Evolutionary conservation across 345 rosid species (phyloP), one percentile per base, ranked within the genome.

Genomic region (Sisymbrium altissimum): DNA sequence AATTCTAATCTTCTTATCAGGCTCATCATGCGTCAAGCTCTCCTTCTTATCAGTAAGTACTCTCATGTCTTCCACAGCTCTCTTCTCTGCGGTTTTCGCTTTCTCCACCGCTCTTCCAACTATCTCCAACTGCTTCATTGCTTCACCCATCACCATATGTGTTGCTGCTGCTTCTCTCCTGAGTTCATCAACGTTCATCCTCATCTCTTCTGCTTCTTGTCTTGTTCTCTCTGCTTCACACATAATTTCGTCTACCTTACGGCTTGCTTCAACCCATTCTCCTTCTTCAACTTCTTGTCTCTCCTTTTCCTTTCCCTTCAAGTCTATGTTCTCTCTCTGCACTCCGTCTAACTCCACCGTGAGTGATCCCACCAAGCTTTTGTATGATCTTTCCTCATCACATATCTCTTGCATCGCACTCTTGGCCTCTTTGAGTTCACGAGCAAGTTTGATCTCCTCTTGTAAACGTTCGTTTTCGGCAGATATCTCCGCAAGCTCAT

Each of bases 371-470:
- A 90, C 85, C 57, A 58, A 56, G 39, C 73, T 73, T 59, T 85
- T 80, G 49, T 86, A 89, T 9, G 79, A 65, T 38, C 79, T 68
- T 72, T 95, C 96, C 74, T 95, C 90, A 8, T 82, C 85, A 0
- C 80, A 83, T 2, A 84, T 72, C 23, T 60, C 41, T 68, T 87
- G 83, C 73, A 95, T 77, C 3, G 66, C 70, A 41, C 61, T 82
- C 17, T 87, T 87, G 7, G 94, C 88, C 55, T 86, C 87, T 56
- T 84, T 80, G 1, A 95, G 86, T 69, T 95, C 97, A n/a, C 88
- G 85, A 6, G 81, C 83, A 61, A 70, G 79, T 67, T 73, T 83
- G 81, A 85, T 85, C 80, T 87, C 90, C 33, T 81, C 85, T 62
- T 82, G 86, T 18, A 92, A 43, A 18, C 36, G 32, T 72, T 90